These are phyloP conservation scores for Papiliotrema terrestris DNA, from an alignment of 1,284 basidiomycete species.

Conservation along the genomic window DNA sequence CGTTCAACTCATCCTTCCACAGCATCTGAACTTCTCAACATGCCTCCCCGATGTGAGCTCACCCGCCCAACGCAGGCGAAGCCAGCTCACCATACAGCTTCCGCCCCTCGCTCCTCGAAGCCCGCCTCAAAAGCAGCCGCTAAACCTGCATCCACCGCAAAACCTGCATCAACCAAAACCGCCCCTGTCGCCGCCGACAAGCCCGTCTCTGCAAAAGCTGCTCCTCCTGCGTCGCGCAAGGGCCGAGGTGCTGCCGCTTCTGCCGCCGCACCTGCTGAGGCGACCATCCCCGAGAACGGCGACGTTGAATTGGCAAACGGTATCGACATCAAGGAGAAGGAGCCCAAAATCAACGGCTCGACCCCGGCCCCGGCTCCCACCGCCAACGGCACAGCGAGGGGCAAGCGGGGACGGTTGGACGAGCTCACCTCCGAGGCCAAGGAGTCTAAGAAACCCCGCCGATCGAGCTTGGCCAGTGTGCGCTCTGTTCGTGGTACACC, in stretches of 20 bases:
- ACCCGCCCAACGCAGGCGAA: too few species aligned
- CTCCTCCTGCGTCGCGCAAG: not conserved
- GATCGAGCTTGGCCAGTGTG: conserved; percentile 13
- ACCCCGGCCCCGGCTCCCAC: too few species aligned
- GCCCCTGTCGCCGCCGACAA: conserved; percentile 4
- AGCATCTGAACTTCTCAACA: too few species aligned
- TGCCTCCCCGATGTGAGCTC: too few species aligned
- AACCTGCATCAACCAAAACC: conserved; percentile 15
- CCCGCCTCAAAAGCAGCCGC: conserved; percentile 12
- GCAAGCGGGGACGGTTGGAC: conserved; percentile 24
- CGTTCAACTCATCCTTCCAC: not conserved
- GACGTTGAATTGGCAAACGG: not conserved
- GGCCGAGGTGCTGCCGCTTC: conserved; percentile 3
- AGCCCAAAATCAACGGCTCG: not conserved
- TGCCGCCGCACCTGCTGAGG: conserved; percentile 4
- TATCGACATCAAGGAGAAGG: not conserved
- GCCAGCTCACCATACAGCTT: too few species aligned
- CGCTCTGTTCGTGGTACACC: conserved; percentile 11
- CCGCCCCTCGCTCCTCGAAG: conserved; percentile 10
- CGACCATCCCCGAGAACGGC: conserved; percentile 6
- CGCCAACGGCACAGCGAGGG: not conserved
- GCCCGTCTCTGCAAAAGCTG: not conserved
- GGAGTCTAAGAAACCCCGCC: conserved; percentile 16
- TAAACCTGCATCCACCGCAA: conserved; percentile 9
- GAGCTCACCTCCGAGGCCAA: conserved; percentile 11